Conservation (phyloP, 2,329 filamentous ascomycete genomes). For the Conoideocrella luteorostrata region DNA sequence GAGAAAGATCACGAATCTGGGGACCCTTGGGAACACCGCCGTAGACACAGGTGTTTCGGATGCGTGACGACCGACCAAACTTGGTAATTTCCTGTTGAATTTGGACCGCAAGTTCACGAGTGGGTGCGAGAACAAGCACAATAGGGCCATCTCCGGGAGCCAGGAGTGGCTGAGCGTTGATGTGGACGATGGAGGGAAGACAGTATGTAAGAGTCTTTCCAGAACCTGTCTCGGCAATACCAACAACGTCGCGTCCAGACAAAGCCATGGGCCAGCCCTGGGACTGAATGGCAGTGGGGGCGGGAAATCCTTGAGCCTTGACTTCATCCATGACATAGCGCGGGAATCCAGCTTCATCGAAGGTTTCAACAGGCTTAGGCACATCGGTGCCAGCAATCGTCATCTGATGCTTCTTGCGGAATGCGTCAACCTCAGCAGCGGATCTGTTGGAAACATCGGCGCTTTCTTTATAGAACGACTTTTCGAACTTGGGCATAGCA, state of each 20-base stretch:
- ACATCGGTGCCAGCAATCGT: constrained; percentile 72
- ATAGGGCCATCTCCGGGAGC: constrained; percentile 94
- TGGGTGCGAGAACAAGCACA: constrained; percentile 90
- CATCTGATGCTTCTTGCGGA: constrained; percentile 81
- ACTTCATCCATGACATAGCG: constrained; percentile 97
- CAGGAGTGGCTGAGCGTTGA: constrained; percentile 96
- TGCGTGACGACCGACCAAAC: constrained; percentile 95
- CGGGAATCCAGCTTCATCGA: constrained; percentile 96
- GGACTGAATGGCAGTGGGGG: constrained; percentile 92
- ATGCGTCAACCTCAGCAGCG: constrained; percentile 74
- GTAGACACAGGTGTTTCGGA: constrained; percentile 98
- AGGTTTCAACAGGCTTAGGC: constrained; percentile 90
- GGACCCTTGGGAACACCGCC: constrained; percentile 97
- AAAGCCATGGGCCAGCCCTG: constrained; percentile 99
- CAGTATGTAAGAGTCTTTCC: constrained; percentile 99
- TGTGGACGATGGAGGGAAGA: constrained; percentile 96
- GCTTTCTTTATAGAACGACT: constrained; percentile 98
- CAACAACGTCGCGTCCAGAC: constrained; percentile 94
- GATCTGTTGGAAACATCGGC: constrained; percentile 69
- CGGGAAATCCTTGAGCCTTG: constrained; percentile 93
- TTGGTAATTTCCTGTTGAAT: constrained; percentile 99
- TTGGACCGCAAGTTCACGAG: constrained; percentile 95
- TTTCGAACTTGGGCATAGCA: constrained; percentile 91
- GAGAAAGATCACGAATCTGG: constrained; percentile 89
- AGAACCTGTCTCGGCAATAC: constrained; percentile 98